Base-by-base conservation (phyloP, 1,284 basidiomycete genomes). In the Ganoderma sinense region DNA sequence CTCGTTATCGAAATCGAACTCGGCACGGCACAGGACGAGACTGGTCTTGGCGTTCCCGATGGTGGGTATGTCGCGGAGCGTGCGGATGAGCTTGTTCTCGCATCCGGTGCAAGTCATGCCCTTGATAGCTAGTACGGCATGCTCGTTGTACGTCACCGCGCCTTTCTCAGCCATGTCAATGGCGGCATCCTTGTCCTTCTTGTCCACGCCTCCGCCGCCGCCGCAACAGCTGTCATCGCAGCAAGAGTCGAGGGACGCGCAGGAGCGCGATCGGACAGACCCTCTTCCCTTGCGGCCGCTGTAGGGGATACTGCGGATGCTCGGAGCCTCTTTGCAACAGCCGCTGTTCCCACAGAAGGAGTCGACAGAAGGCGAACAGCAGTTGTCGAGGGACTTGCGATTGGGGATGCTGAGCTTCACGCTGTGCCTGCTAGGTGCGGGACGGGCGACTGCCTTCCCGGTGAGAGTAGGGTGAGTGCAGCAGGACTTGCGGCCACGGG, bases 31-130 rank as follows among this genome's bases (percentile, higher is more conserved):
- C 7, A 79, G 73, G 20, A 80, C 78, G n/a, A 80, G 72, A 66
- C 79, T 79, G 1, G 78, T 78, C 78, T 80, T 80, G 67, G 76
- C 64, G 66, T 80, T 78, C 66, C 64, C 62, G 48, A 79, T 71
- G 41, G 74, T 51, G 2, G 76, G 66, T 45, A 78, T 76, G 2
- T 71, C 74, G 6, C 64, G 60, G 14, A 80, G 73, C 10, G 73
- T 74, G 55, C 75, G 72, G 23, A 75, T 78, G 45, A 80, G 73
- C 65, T 80, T 79, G 74, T 78, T 80, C 73, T 80, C 79, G 72
- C 79, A 80, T 2, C 79, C 79, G 8, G 76, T 78, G 74, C 79
- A 80, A 6, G 79, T 80, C 79, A 80, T 80, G 10, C 79, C 79
- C 61, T 77, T 77, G 64, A 80, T 71, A 3, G 79, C 75, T 18